Evolutionary conservation across 768 basidiomycete genomes (phyloP).

Genomic region (Hygrophoropsis aurantiaca): DNA sequence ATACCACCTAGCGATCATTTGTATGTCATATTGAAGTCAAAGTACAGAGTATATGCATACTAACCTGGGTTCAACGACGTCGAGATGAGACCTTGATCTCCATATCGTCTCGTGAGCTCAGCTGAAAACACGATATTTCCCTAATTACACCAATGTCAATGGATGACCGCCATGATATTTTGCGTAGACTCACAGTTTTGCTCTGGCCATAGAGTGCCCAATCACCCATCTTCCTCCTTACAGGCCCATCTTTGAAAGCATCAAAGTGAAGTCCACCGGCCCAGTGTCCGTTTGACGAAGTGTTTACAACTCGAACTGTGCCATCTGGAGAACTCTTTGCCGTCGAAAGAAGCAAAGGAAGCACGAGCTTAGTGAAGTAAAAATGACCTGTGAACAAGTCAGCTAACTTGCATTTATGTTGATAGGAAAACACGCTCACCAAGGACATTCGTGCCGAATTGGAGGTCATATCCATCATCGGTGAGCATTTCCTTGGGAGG

Average conservation of each 20-base stretch:
- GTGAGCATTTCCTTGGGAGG: constrained; percentile 28
- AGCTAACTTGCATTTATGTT: too few species aligned
- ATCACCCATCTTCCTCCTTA: constrained; percentile 16
- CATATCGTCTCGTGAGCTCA: constrained; percentile 25
- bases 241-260: constrained; percentile 20
- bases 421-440: too few species aligned
- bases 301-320: constrained; percentile 30
- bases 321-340: constrained; percentile 10
- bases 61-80: constrained; percentile 25
- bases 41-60: constrained; percentile 6
- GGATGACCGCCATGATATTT: not conserved
- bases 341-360: constrained; percentile 25
- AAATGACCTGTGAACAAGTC: constrained; percentile 30
- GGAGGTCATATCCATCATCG: constrained; percentile 23
- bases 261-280: constrained; percentile 23
- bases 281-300: constrained; percentile 18
- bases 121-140: constrained; percentile 21
- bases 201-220: constrained; percentile 17
- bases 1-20: not conserved
- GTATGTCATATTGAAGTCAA: constrained; percentile 2
- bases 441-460: constrained; percentile 22
- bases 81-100: constrained; percentile 24
- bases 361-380: constrained; percentile 26
- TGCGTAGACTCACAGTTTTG: constrained; percentile 16
- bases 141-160: not conserved